Evolutionary conservation across 345 rosid genomes (phyloP), one percentile per base, ranked within the genome.

Genomic region (Salix caprea): DNA sequence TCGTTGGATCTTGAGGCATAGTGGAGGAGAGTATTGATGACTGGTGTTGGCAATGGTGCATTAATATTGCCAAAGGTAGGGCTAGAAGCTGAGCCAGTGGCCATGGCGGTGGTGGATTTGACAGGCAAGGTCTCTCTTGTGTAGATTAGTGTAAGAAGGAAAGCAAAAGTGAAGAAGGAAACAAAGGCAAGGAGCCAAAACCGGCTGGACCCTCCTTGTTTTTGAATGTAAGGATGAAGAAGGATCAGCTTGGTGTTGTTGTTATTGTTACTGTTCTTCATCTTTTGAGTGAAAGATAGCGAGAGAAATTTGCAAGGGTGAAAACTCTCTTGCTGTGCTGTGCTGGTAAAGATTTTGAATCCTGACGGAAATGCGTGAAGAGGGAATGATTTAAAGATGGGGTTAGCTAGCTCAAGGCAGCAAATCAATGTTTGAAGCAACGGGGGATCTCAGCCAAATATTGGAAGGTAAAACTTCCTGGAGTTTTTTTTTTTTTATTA

Each of bases 211-310:
- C 86, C 84, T 28, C 96, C 96, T 85, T 95, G 99, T 75, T 95
- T 95, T 69, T 90, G 99, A 79, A 91, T 88, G 69, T 95, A 93
- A 2, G 98, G 99, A 60, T 93, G 99, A 60, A 95, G 88, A 66
- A 95, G 97, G 79, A 95, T 95, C 40, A 95, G 93, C 85, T 91
- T 95, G 2, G 98, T 91, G 88, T 91, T 95, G 37, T 1, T 34
- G 86, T 79, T 84, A 69, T 82, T 89, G 83, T 26, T 77, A 46
- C 70, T 82, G 82, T 83, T 90, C 90, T 91, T 95, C 96, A 89
- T 94, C 61, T 50, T 82, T 40, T 58, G 18, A 2, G 5, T 50
- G 42, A 30, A n/a, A 24, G 69, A 36, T 62, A 52, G 18, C 37
- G 24, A 36, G 56, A 40, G 44, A 65, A 64, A 70, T 13, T 46